These are phyloP conservation scores for Fusarium cicatricum DNA, from an alignment of 2,329 filamentous ascomycete species.

Conservation along the genomic window DNA sequence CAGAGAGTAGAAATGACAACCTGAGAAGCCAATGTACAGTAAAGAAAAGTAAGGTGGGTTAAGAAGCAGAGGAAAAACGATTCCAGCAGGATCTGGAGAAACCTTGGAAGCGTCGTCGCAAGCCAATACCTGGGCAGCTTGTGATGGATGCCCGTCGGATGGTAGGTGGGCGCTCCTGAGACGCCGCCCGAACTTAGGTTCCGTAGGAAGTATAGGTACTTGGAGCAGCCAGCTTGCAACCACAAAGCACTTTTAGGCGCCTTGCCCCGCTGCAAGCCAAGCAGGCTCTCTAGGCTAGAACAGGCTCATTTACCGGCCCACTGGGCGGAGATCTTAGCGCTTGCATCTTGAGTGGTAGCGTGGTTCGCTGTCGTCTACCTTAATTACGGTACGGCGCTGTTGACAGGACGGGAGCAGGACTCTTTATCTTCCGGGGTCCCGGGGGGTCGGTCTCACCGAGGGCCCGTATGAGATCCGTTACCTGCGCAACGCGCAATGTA, in stretches of 20 bases:
- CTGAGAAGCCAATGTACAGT: not conserved
- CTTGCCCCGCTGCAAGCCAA: slow-evolving; percentile 23
- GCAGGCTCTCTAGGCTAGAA: slow-evolving; percentile 5
- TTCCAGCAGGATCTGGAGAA: slow-evolving; percentile 15
- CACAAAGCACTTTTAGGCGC: slow-evolving; percentile 15
- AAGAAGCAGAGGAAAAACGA: slow-evolving; percentile 9
- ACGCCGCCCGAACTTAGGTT: slow-evolving; percentile 1
- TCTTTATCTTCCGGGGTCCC: not conserved
- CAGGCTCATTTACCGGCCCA: slow-evolving; percentile 13
- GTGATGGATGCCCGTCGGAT: no score
- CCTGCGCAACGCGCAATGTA: slow-evolving; percentile 26
- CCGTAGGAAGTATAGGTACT: slow-evolving; percentile 19
- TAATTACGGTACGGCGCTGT: not conserved
- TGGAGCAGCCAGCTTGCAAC: not conserved
- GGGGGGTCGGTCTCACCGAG: slow-evolving; percentile 14
- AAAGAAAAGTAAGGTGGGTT: not conserved
- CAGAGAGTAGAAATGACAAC: not conserved
- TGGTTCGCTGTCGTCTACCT: not conserved
- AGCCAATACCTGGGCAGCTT: slow-evolving; percentile 24
- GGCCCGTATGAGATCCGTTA: slow-evolving; percentile 20
- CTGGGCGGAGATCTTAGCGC: slow-evolving; percentile 28
- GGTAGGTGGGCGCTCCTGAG: slow-evolving; percentile 34
- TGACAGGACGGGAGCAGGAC: slow-evolving; percentile 1
- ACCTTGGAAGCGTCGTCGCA: slow-evolving; percentile 34
- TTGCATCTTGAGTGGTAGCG: not conserved